Conservation (phyloP, 2,329 filamentous ascomycete species). For the Fusarium virguliforme region DNA sequence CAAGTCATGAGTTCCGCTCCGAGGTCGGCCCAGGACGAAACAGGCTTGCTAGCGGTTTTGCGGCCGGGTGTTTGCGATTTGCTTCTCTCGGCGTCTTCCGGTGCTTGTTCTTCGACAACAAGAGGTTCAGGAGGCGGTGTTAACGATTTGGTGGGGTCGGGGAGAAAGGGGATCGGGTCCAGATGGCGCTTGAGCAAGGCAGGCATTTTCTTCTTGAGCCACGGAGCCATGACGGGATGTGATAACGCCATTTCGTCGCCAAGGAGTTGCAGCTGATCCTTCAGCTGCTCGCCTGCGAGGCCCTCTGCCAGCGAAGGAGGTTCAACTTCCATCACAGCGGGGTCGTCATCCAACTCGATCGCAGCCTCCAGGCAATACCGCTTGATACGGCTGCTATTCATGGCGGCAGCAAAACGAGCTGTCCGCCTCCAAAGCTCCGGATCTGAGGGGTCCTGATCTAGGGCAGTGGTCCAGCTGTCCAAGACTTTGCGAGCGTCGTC, state of each 20-base stretch:
- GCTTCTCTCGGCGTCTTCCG: constrained; percentile 43
- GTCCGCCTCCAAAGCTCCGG: constrained; percentile 76
- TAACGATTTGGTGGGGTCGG: constrained; percentile 64
- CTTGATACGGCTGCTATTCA: constrained; percentile 71
- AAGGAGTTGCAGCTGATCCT: constrained; percentile 68
- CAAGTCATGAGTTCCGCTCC: constrained; percentile 56
- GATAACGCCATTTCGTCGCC: constrained; percentile 71
- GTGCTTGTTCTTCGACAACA: constrained; percentile 21
- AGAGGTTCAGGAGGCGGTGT: constrained; percentile 51
- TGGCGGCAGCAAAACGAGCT: constrained; percentile 71
- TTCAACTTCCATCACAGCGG: constrained; percentile 73
- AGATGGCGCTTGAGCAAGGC: constrained; percentile 67
- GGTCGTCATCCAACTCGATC: constrained; percentile 78
- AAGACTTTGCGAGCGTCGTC: constrained; percentile 64
- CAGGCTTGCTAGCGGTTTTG: constrained; percentile 32
- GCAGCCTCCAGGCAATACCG: constrained; percentile 77
- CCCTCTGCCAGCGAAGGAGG: constrained; percentile 76
- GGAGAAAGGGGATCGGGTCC: constrained; percentile 75
- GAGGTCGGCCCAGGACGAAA: constrained; percentile 56
- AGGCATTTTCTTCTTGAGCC: constrained; percentile 68
- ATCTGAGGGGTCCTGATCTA: constrained; percentile 78
- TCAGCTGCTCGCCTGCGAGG: constrained; percentile 75
- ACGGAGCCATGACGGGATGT: constrained; percentile 74
- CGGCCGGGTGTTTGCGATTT: constrained; percentile 33
- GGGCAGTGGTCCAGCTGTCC: constrained; percentile 70